Evolutionary conservation across 257 asterid genomes (phyloP), one percentile per base, ranked within the genome.

Genomic region (Solanum corneliomulleri): DNA sequence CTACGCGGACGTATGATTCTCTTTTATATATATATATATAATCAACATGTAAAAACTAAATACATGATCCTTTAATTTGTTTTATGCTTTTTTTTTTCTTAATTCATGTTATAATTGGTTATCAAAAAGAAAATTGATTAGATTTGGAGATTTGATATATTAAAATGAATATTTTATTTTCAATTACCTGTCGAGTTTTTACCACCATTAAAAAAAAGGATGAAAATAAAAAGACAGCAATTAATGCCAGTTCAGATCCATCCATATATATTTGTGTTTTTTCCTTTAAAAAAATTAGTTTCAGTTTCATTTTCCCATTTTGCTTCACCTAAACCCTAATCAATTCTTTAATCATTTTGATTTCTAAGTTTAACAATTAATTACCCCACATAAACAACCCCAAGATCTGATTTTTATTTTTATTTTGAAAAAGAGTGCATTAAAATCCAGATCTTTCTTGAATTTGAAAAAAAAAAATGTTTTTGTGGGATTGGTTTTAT

Each of bases 401-500:
- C 84, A 58, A 80, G 42, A 80, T 80, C 84, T 80, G 66, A 29
- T 76, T 76, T 1, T 11, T 5, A 0, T 33, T 33, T 15, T 16
- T 7, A 18, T 16, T 75, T 15, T 5, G 2, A 15, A 9, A 45
- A 44, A 27, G 5, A 25, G 37, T 25, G 7, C 9, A 77, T 45
- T 25, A 78, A 20, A 41, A 5, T 39, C 52, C 82, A 74, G 39
- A 76, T 76, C 83, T 42, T 42, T 41, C 37, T 41, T 35, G 47
- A 35, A 72, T 72, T 72, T 35, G 45, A 6, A 35, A 4, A 4
- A 31, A 31, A 87, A 45, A 1, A 9, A 87, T 87, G 89, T 87
- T 87, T 87, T 13, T 87, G 82, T 52, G 74, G 83, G 89, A 87
- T 70, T 87, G 89, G 89, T 87, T 87, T 11, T 81, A 87, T 68